Percentiles rank a stretch among this genome's conserved stretches.
Evolutionary conservation across 768 basidiomycete genomes (phyloP).

Genomic region (Suillus decipiens): DNA sequence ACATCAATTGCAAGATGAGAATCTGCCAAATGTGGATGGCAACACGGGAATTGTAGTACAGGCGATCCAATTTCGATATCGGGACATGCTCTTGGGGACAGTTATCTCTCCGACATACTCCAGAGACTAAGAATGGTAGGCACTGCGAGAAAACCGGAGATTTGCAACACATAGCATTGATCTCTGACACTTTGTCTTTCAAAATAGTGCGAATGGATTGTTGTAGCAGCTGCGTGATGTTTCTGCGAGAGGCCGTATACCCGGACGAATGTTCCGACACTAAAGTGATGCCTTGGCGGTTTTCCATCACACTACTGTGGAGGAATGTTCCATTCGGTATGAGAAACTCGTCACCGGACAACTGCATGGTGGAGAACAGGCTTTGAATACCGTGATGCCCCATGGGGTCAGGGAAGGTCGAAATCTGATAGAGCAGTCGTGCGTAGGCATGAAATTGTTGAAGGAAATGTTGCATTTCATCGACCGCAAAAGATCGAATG

Average conservation of each 20-base stretch:
- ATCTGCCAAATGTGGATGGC: conserved; percentile 52
- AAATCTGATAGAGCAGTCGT: conserved; percentile 31
- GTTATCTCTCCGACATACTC: conserved; percentile 30
- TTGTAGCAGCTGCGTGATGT: conserved; percentile 28
- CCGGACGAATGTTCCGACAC: neutral
- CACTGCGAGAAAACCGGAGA: conserved; percentile 42
- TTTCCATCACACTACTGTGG: neutral
- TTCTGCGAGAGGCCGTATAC: conserved; percentile 16
- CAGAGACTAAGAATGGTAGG: conserved; percentile 33
- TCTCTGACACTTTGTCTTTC: conserved; percentile 27
- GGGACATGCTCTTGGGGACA: conserved; percentile 43
- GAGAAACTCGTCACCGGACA: conserved; percentile 26
- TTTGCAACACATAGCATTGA: conserved; percentile 35
- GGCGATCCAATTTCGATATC: conserved; percentile 23
- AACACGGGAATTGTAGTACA: conserved; percentile 45
- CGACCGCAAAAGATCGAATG: conserved; percentile 25
- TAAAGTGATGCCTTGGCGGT: neutral
- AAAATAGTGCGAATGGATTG: conserved; percentile 30
- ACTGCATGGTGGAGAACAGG: conserved; percentile 36
- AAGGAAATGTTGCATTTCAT: conserved; percentile 34
- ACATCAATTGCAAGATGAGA: conserved; percentile 41
- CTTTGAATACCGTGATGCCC: conserved; percentile 24
- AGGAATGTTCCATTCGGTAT: conserved; percentile 3
- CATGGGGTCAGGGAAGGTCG: conserved; percentile 30
- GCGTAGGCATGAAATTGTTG: conserved; percentile 38